A percentile compares a stretch with the other conserved stretches of the same genome.
Evolutionary conservation across 1,284 basidiomycete species (phyloP).

Genomic region (Golubevia sp.): DNA sequence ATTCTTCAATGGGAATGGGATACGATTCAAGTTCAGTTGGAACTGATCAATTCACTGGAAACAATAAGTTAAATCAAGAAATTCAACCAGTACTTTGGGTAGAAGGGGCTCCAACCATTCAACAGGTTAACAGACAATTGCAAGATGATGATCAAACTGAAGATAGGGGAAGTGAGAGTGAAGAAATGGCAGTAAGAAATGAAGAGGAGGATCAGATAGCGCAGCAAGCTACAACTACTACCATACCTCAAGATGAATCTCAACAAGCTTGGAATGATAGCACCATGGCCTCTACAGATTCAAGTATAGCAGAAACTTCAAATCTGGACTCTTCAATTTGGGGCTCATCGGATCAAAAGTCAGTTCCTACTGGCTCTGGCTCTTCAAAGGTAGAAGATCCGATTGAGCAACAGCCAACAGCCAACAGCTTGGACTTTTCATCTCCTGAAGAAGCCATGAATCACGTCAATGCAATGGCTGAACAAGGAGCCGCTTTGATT

Average conservation of each 20-base stretch:
- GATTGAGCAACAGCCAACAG: neutral
- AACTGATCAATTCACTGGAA: neutral
- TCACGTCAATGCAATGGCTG: constrained; percentile 11
- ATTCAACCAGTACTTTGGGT: neutral
- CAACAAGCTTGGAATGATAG: constrained; percentile 14
- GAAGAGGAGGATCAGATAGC: neutral
- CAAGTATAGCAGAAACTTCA: neutral
- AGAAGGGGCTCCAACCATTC: neutral
- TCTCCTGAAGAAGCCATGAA: constrained; percentile 23
- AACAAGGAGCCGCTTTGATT: constrained; percentile 44
- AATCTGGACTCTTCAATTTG: constrained; percentile 22
- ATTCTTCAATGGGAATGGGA: neutral
- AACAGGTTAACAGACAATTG: neutral
- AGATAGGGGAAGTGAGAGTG: neutral
- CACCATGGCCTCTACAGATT: constrained; percentile 19
- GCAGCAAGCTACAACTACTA: neutral
- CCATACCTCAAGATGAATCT: constrained; percentile 8
- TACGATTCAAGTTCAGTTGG: neutral
- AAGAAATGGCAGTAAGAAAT: neutral
- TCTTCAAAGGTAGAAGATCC: constrained; percentile 4
- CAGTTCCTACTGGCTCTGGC: no score
- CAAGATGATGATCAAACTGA: neutral
- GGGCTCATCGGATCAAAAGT: neutral
- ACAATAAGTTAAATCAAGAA: neutral
- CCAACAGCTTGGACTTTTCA: constrained; percentile 3